These are phyloP conservation scores for Solanum sejunctum DNA, from an alignment of 257 asterid species.

Conservation along the genomic window DNA sequence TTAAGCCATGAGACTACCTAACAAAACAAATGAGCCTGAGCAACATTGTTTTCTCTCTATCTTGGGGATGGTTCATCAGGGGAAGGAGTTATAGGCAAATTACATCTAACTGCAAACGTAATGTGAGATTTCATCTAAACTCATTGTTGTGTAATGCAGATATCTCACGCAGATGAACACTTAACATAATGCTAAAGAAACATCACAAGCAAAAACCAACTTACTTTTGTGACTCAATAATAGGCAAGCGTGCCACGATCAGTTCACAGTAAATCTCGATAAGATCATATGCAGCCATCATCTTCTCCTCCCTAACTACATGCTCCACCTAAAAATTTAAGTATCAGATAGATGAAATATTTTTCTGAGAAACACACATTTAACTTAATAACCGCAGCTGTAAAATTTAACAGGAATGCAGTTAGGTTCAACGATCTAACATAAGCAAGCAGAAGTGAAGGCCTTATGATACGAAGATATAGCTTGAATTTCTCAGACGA, in stretches of 20 bases:
- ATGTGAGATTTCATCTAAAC: neutral
- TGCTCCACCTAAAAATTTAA: conserved; percentile 71
- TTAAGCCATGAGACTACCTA: neutral
- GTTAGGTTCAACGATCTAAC: neutral
- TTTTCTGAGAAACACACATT: neutral
- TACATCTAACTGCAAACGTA: neutral
- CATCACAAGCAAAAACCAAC: conserved; percentile 8
- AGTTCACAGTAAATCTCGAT: conserved; percentile 87
- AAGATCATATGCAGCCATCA: conserved; percentile 89
- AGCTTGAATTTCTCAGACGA: neutral
- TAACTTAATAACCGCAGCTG: neutral
- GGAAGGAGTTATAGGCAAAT: neutral
- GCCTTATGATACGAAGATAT: neutral
- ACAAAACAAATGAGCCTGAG: neutral
- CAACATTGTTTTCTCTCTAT: neutral
- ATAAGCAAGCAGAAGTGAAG: neutral
- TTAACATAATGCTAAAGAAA: neutral
- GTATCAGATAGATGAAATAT: neutral
- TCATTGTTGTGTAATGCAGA: neutral
- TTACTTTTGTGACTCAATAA: conserved; percentile 90
- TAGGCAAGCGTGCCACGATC: conserved; percentile 62
- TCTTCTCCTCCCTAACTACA: conserved; percentile 92
- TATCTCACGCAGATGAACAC: neutral
- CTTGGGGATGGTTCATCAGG: neutral
- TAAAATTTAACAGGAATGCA: neutral